Conservation (phyloP, 2,329 filamentous ascomycete genomes). For the Fusarium cicatricum region DNA sequence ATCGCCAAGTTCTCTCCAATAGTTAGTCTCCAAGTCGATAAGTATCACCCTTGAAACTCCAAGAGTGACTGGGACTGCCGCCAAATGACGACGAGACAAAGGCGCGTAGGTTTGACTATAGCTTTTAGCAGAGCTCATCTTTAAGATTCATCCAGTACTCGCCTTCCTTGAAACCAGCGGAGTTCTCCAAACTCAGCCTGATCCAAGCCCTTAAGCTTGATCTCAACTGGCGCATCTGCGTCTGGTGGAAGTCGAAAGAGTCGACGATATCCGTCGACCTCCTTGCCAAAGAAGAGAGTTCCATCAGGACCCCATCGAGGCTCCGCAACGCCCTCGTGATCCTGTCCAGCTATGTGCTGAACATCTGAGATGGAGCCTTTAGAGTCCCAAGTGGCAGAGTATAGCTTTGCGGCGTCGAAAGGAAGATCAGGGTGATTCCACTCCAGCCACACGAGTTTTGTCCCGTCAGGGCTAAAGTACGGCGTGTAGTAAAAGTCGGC, state of each 20-base stretch:
- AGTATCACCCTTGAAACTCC: constrained; percentile 48
- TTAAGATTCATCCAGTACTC: not conserved
- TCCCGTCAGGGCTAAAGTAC: constrained; percentile 57
- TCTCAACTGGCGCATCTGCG: constrained; percentile 36
- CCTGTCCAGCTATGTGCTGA: constrained; percentile 52
- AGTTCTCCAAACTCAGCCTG: constrained; percentile 52
- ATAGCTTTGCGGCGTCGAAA: constrained; percentile 57
- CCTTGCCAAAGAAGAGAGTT: constrained; percentile 57
- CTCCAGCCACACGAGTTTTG: constrained; percentile 59
- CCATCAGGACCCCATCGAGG: constrained; percentile 61
- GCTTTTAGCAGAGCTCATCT: not conserved
- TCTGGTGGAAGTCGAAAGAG: constrained; percentile 51
- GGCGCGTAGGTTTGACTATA: constrained; percentile 51
- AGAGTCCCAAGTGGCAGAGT: constrained; percentile 52
- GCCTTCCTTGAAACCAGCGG: constrained; percentile 45
- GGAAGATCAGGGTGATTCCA: constrained; percentile 64
- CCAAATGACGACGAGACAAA: constrained; percentile 46
- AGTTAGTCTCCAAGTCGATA: constrained; percentile 48
- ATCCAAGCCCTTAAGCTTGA: constrained; percentile 51
- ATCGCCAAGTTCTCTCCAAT: constrained; percentile 45
- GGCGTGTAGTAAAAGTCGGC: constrained; percentile 64
- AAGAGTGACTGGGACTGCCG: constrained; percentile 46
- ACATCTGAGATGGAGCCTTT: constrained; percentile 45
- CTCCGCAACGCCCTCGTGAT: constrained; percentile 55
- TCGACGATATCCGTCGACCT: constrained; percentile 56